These are phyloP conservation scores for Vaccinium corymbosum DNA, from an alignment of 148 eudicot species.

Conservation along the genomic window DNA sequence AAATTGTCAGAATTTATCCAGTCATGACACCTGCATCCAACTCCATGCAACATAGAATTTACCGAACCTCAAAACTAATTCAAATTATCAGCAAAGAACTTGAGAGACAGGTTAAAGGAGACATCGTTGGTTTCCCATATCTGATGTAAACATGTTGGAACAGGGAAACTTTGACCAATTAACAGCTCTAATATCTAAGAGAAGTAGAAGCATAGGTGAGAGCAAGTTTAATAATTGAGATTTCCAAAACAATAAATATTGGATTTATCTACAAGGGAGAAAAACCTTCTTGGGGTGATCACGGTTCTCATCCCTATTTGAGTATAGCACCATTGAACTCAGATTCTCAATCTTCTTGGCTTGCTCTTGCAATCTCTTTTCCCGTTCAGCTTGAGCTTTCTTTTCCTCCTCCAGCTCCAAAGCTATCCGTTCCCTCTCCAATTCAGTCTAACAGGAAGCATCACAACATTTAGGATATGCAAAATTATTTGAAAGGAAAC, in stretches of 20 bases:
- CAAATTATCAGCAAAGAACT: neutral
- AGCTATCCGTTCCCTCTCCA: conserved; percentile 94
- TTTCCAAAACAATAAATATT: neutral
- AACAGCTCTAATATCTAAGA: neutral
- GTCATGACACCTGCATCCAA: neutral
- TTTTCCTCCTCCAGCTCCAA: conserved; percentile 97
- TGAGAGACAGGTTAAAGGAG: neutral
- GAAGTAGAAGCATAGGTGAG: neutral
- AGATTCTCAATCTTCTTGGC: conserved; percentile 85
- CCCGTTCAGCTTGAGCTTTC: conserved; percentile 86
- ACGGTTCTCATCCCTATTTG: conserved; percentile 67
- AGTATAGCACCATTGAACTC: conserved; percentile 84
- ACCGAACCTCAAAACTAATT: neutral
- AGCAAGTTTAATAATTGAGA: neutral
- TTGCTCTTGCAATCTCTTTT: conserved; percentile 74
- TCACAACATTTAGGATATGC: conserved; percentile 4
- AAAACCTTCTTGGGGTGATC: conserved; percentile 58
- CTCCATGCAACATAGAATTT: neutral
- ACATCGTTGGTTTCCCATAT: neutral
- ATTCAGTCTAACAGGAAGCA: conserved; percentile 56
- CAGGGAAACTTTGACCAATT: neutral
- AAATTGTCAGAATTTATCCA: neutral
- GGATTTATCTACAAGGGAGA: neutral
- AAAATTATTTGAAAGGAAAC: neutral
- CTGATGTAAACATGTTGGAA: neutral